Conservation (phyloP, 805 yeast genomes). For the Wickerhamiella alocasiicola region DNA sequence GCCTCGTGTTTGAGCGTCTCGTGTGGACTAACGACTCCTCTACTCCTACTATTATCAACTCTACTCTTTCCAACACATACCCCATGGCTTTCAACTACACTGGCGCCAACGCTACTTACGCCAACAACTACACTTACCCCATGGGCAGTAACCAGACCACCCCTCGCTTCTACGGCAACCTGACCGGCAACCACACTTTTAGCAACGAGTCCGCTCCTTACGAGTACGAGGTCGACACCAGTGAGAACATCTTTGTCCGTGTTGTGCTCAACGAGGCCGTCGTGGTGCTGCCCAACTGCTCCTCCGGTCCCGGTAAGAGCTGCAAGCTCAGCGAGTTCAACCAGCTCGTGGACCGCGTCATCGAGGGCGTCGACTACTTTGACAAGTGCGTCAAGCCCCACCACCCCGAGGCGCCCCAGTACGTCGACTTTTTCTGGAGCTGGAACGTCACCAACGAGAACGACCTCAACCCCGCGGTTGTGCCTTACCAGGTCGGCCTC, state of each 20-base stretch:
- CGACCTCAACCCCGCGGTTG: conserved; percentile 11
- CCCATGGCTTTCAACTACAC: conserved; percentile 20
- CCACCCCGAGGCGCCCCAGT: conserved; percentile 15
- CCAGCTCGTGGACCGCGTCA: conserved; percentile 13
- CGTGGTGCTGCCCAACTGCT: conserved; percentile 37
- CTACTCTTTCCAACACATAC: conserved; percentile 9
- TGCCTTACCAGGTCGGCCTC: conserved; percentile 16
- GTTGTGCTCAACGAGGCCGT: conserved; percentile 43
- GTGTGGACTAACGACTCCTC: conserved; percentile 22
- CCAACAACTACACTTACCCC: conserved; percentile 14
- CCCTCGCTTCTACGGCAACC: conserved; percentile 6
- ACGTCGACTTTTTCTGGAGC: conserved; percentile 22
- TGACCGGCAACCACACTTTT: conserved; percentile 5
- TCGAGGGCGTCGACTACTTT: conserved; percentile 13
- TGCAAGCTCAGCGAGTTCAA: conserved; percentile 28
- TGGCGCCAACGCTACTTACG: conserved; percentile 16
- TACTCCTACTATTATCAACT: conserved; percentile 8
- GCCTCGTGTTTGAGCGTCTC: conserved; percentile 26
- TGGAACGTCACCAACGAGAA: conserved; percentile 19
- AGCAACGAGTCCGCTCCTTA: background rate
- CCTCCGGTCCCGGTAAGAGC: conserved; percentile 40
- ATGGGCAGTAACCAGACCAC: conserved; percentile 5
- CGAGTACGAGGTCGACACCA: background rate
- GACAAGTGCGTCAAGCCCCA: conserved; percentile 14
- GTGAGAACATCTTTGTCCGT: conserved; percentile 33